Conservation (phyloP, 768 basidiomycete species). For the Hortiboletus flavorubellus region DNA sequence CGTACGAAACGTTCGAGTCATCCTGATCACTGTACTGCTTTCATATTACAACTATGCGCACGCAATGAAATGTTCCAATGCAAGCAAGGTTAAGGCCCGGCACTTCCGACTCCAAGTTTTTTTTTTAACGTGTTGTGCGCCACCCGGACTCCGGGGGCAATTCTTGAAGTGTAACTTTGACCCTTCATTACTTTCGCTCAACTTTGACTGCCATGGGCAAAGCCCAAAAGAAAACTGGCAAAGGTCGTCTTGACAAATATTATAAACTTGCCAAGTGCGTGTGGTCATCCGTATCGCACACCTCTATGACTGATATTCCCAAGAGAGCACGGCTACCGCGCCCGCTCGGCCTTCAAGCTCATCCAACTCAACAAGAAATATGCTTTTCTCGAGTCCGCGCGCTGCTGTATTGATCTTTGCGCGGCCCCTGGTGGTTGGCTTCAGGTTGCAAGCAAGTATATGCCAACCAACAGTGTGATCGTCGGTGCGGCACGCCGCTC, state of each 20-base stretch:
- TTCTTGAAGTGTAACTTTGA: background rate
- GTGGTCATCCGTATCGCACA: conserved; percentile 2
- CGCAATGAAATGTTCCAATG: too few species aligned
- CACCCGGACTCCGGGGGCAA: too few species aligned
- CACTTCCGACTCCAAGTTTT: too few species aligned
- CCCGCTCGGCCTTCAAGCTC: conserved; percentile 98
- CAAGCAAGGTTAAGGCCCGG: too few species aligned
- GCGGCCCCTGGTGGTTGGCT: conserved; percentile 99
- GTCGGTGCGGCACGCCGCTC: conserved; percentile 55
- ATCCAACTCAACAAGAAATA: conserved; percentile 99
- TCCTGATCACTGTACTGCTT: too few species aligned
- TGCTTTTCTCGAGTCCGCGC: conserved; percentile 80
- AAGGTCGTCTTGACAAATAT: conserved; percentile 94
- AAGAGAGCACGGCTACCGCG: conserved; percentile 98
- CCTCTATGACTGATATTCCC: conserved; percentile 9
- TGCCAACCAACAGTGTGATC: conserved; percentile 90
- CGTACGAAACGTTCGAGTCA: too few species aligned
- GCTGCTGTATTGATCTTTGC: conserved; percentile 96
- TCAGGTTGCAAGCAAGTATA: conserved; percentile 96
- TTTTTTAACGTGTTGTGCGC: too few species aligned
- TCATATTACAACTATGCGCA: too few species aligned
- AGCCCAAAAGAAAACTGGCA: conserved; percentile 93
- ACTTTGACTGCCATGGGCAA: conserved; percentile 52
- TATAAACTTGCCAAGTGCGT: conserved; percentile 89
- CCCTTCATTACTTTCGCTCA: background rate